Percentiles rank a stretch among this genome's conserved stretches.
These are phyloP conservation scores for Diospyros kaki DNA, from an alignment of 148 eudicot genomes.

Conservation along the genomic window DNA sequence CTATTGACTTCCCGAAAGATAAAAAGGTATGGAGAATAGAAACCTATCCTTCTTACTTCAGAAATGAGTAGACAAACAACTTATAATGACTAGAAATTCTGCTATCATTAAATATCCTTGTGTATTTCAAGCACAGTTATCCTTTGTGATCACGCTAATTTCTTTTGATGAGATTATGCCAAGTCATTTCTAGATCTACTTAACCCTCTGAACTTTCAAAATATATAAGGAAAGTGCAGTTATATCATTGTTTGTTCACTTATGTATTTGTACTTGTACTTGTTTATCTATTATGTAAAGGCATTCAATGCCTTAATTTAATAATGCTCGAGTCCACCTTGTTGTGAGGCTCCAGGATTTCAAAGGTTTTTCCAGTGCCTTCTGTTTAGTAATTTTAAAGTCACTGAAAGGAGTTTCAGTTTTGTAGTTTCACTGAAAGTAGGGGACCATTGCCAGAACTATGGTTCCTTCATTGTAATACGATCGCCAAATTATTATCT, in stretches of 20 bases:
- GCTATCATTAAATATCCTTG: neutral
- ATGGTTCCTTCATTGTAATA: no score
- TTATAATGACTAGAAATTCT: neutral
- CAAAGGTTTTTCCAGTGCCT: no score
- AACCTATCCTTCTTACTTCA: neutral
- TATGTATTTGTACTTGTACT: neutral
- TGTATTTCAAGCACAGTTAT: neutral
- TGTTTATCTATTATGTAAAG: neutral
- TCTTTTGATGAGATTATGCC: neutral
- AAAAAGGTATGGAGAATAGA: constrained; percentile 58
- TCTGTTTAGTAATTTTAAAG: no score
- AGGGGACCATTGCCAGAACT: neutral
- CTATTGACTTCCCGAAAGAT: constrained; percentile 83
- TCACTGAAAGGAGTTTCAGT: no score
- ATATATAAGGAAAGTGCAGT: no score
- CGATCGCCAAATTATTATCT: no score
- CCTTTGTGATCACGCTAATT: neutral
- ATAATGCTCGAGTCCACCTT: neutral
- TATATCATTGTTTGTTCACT: no score
- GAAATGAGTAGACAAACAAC: neutral
- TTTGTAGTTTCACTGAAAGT: neutral
- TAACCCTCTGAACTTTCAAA: neutral
- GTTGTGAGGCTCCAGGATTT: neutral
- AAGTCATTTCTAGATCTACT: neutral
- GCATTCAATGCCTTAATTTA: neutral